These are phyloP conservation scores for Dioscorea cayenensis DNA, from an alignment of 116 monocot genomes.

Conservation along the genomic window DNA sequence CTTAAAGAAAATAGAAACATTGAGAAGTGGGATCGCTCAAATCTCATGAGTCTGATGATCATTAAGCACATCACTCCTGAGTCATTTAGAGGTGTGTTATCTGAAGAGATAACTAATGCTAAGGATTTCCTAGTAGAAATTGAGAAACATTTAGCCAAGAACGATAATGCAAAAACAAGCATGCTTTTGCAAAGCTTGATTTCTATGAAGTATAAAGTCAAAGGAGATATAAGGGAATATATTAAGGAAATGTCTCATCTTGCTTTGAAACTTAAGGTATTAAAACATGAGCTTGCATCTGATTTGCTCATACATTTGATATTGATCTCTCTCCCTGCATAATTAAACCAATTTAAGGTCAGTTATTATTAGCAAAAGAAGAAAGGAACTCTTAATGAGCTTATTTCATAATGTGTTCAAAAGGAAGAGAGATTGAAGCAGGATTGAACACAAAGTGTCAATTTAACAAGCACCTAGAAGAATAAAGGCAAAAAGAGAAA, in stretches of 20 bases:
- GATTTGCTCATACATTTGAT: constrained; percentile 13
- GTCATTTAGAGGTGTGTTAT: constrained; percentile 6
- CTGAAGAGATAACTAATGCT: background rate
- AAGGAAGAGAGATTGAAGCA: too few relatives aligned
- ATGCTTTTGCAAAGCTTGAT: constrained; percentile 1
- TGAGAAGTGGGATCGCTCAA: constrained; percentile 17
- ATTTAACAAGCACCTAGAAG: too few relatives aligned
- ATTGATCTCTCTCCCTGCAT: constrained; percentile 1
- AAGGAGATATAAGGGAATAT: too few relatives aligned
- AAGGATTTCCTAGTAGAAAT: constrained; percentile 9
- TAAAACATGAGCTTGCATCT: background rate
- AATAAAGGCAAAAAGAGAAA: too few relatives aligned
- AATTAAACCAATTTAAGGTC: background rate
- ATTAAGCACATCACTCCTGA: constrained; percentile 6
- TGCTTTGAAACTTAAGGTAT: background rate
- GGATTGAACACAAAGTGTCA: too few relatives aligned
- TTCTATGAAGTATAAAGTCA: too few relatives aligned
- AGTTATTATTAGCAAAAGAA: background rate
- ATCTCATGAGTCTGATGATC: constrained; percentile 12
- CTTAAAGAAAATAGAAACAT: background rate
- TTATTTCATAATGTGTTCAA: background rate
- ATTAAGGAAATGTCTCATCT: too few relatives aligned
- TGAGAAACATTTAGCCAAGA: background rate
- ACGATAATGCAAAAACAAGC: background rate
- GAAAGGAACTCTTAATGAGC: background rate